Evolutionary conservation across 1,284 basidiomycete genomes (phyloP).

Genomic region (Puccinia coronata): DNA sequence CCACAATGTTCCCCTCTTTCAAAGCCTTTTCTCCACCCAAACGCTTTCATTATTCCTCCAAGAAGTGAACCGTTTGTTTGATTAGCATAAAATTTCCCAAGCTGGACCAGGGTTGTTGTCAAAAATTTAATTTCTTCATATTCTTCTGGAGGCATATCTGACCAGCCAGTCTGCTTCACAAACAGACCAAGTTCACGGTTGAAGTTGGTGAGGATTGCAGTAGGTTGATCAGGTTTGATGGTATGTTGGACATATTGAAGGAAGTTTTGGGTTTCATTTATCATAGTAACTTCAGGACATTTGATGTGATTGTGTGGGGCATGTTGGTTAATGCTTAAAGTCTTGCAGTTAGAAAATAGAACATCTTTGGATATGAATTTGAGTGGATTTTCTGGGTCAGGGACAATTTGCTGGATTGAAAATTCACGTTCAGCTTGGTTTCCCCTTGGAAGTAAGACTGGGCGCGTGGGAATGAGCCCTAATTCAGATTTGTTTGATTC

Average conservation of each 20-base stretch:
- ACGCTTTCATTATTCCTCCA: background rate
- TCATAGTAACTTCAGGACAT: background rate
- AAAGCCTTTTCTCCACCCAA: background rate
- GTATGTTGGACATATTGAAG: background rate
- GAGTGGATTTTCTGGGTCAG: background rate
- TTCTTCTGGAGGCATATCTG: background rate
- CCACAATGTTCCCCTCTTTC: background rate
- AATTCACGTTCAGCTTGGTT: constrained; percentile 2
- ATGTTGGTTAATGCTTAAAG: background rate
- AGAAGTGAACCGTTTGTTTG: background rate
- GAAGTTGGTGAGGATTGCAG: constrained; percentile 2
- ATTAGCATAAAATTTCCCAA: background rate
- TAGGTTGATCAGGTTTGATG: background rate
- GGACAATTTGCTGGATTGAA: background rate
- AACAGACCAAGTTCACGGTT: background rate
- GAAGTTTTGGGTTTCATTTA: background rate
- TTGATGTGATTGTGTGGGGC: background rate
- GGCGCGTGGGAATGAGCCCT: background rate
- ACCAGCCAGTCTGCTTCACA: background rate
- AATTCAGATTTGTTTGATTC: no score
- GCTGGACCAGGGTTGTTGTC: background rate
- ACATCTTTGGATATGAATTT: background rate
- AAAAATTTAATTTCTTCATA: background rate
- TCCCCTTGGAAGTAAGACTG: background rate
- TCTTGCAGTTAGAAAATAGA: background rate